Conservation (phyloP, 225 moss, liverwort and hornwort genomes). For the Bryum argenteum region DNA sequence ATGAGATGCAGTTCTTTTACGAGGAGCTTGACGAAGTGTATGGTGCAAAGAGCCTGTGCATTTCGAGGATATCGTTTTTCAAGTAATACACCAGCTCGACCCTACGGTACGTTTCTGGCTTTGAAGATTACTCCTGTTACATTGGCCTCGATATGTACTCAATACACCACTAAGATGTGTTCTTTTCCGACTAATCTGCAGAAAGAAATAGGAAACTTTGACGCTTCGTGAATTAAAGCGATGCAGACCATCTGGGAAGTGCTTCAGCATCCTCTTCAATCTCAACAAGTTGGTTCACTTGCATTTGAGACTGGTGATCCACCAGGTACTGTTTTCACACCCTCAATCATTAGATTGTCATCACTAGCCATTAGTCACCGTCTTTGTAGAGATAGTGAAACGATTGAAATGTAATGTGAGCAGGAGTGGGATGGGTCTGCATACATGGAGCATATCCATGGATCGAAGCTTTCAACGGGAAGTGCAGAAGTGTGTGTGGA, state of each 20-base stretch:
- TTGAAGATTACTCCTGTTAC: not conserved
- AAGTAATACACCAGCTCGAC: constrained; percentile 91
- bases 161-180: not conserved
- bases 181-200: constrained; percentile 36
- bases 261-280: constrained; percentile 97
- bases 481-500: too few species aligned
- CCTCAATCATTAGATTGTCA: not conserved
- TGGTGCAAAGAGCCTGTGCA: constrained; percentile 93
- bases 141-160: not conserved
- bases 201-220: constrained; percentile 94
- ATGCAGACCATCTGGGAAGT: constrained; percentile 96
- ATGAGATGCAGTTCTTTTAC: constrained; percentile 94
- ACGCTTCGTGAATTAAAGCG: constrained; percentile 94
- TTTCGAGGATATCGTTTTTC: constrained; percentile 92
- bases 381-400: too few species aligned
- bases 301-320: constrained; percentile 89
- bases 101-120: constrained; percentile 57
- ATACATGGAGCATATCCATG: too few species aligned
- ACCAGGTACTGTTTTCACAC: constrained; percentile 63
- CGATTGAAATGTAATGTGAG: too few species aligned
- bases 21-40: constrained; percentile 92
- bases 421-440: too few species aligned
- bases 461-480: too few species aligned
- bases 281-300: constrained; percentile 24
- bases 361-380: too few species aligned